A percentile compares a stretch with the other conserved stretches of the same genome.
These are phyloP conservation scores for Plectosphaerella cucumerina DNA, from an alignment of 2,329 filamentous ascomycete species.

Conservation along the genomic window DNA sequence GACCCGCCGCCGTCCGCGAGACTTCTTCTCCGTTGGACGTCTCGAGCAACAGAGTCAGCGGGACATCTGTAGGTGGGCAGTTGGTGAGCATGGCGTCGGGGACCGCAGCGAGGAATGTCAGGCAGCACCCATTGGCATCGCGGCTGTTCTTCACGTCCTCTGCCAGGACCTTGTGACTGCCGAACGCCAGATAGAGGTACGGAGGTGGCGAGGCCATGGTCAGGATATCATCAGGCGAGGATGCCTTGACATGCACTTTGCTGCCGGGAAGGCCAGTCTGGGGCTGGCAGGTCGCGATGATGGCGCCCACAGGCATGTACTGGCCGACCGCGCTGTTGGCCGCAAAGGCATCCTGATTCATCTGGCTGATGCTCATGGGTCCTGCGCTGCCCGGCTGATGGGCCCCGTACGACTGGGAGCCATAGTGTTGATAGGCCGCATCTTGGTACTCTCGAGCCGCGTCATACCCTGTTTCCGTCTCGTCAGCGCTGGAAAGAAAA, in stretches of 20 bases:
- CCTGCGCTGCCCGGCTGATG: conserved; percentile 33
- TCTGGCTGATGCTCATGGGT: conserved; percentile 44
- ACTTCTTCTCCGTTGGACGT: conserved; percentile 48
- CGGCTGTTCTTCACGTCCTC: conserved; percentile 58
- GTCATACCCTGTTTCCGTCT: conserved; percentile 46
- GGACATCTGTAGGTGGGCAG: conserved; percentile 45
- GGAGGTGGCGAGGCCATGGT: conserved; percentile 49
- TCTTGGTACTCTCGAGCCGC: conserved; percentile 58
- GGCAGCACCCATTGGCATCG: conserved; percentile 60
- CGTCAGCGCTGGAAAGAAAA: not conserved
- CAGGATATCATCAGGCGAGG: conserved; percentile 68
- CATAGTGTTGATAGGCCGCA: conserved; percentile 49
- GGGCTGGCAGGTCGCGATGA: conserved; percentile 68
- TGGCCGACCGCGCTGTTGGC: conserved; percentile 61
- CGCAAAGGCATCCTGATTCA: conserved; percentile 53
- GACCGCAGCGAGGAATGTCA: conserved; percentile 67
- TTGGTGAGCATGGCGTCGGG: conserved; percentile 55
- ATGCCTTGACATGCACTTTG: conserved; percentile 69
- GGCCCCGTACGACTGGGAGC: conserved; percentile 39
- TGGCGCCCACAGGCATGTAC: conserved; percentile 58
- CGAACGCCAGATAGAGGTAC: conserved; percentile 68
- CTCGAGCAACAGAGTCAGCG: conserved; percentile 50
- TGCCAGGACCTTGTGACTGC: conserved; percentile 64
- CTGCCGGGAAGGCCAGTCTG: conserved; percentile 64
- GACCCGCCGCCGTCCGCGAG: conserved; percentile 41